These are phyloP conservation scores for Puccinellia tenuiflora DNA, from an alignment of 176 grass and related monocot genomes.

Conservation along the genomic window DNA sequence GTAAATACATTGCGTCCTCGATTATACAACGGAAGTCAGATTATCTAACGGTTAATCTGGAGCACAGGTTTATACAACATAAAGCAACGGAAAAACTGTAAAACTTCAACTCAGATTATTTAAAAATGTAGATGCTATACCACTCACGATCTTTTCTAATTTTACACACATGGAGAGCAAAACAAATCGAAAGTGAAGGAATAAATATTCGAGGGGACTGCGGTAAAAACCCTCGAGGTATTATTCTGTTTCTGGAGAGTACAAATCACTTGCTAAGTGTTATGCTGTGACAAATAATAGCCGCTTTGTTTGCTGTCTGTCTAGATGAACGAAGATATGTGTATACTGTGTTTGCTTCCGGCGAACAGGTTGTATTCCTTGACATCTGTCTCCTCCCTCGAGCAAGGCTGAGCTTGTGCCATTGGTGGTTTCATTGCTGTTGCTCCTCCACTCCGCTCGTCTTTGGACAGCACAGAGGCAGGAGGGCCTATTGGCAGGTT, in stretches of 20 bases:
- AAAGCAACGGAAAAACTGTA: not conserved
- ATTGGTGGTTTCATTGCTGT: not conserved
- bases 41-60: not conserved
- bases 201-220: conserved; percentile 43
- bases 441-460: conserved; percentile 32
- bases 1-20: not conserved
- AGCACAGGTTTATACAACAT: not conserved
- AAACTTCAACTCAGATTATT: not conserved
- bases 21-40: too few species aligned
- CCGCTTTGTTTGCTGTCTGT: conserved; percentile 23
- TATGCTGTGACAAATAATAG: conserved; percentile 14
- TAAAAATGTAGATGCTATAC: conserved; percentile 33
- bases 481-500: conserved; percentile 57
- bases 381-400: conserved; percentile 58
- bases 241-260: conserved; percentile 37
- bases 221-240: conserved; percentile 36
- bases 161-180: conserved; percentile 32
- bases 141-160: conserved; percentile 47
- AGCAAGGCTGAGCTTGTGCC: conserved; percentile 41
- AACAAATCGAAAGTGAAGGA: conserved; percentile 26
- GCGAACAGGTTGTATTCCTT: conserved; percentile 79
- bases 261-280: conserved; percentile 42
- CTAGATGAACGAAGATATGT: conserved; percentile 63
- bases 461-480: conserved; percentile 24
- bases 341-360: conserved; percentile 22